phyloP scores from a whole-genome alignment of 2,329 filamentous ascomycete genomes.

The Colletotrichum sp. region DNA sequence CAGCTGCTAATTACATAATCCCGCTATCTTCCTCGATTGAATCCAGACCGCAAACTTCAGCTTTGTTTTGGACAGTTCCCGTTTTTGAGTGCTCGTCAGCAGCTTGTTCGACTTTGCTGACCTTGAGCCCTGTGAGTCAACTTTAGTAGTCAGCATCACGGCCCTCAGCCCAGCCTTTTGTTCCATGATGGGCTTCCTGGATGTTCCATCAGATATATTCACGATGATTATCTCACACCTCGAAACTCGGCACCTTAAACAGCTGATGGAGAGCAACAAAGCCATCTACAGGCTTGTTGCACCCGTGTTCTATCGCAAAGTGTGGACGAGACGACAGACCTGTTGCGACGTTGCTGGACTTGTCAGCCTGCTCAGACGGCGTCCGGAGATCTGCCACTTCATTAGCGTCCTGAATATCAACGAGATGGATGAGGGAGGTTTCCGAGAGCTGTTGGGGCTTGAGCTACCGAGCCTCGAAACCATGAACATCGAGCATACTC shows the following conservation, averaged over 20 bases:
- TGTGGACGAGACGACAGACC: neutral
- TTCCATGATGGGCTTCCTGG: accelerated
- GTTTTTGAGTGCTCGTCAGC: too few species aligned
- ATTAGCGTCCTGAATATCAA: accelerated
- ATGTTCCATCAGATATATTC: neutral
- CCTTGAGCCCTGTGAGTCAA: neutral
- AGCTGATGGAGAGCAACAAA: neutral
- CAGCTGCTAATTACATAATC: neutral
- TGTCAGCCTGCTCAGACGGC: neutral
- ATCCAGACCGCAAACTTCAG: neutral
- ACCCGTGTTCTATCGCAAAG: neutral
- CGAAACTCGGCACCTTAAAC: neutral
- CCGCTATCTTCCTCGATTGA: accelerated
- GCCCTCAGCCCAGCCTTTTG: accelerated
- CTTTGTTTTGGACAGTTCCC: neutral
- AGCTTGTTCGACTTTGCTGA: too few species aligned
- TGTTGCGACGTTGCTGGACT: accelerated
- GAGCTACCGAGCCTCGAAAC: neutral
- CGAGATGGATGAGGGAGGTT: accelerated
- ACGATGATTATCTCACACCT: accelerated
- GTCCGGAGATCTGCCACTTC: accelerated
- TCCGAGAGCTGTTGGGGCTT: accelerated
- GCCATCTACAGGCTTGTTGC: accelerated
- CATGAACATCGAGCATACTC: accelerated
- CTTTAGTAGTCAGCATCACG: neutral